These are phyloP conservation scores for Metschnikowia koreensis DNA, from an alignment of 805 yeast genomes.

Conservation along the genomic window DNA sequence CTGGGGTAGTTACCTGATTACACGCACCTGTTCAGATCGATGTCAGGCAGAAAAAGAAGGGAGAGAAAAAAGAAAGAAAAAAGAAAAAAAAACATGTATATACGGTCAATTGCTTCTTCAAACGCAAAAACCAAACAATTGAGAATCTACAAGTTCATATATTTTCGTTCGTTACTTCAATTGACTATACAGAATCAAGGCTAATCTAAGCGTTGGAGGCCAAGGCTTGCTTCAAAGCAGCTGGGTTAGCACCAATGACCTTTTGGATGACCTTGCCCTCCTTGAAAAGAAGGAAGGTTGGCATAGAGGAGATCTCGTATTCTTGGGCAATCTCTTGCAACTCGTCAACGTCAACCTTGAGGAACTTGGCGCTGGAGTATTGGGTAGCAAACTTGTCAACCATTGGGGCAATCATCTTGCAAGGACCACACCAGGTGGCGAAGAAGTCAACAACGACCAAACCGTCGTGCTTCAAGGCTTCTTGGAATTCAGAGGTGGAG, in stretches of 20 bases:
- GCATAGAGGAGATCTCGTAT: slow-evolving; percentile 56
- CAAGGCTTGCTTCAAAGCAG: slow-evolving; percentile 70
- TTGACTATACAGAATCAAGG: neutral
- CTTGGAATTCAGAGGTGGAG: slow-evolving; percentile 56
- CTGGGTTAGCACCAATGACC: slow-evolving; percentile 89
- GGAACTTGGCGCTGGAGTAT: slow-evolving; percentile 68
- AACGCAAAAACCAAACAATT: too few species aligned
- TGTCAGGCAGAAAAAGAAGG: too few species aligned
- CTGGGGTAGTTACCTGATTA: too few species aligned
- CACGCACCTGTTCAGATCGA: too few species aligned
- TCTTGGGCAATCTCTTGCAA: slow-evolving; percentile 72
- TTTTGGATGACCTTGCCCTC: slow-evolving; percentile 74
- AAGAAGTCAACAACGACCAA: slow-evolving; percentile 92
- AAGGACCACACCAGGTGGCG: slow-evolving; percentile 99
- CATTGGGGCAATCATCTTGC: slow-evolving; percentile 95
- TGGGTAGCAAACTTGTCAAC: slow-evolving; percentile 75
- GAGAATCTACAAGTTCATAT: neutral
- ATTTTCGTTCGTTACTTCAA: neutral
- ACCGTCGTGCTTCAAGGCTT: slow-evolving; percentile 59
- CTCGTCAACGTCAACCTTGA: slow-evolving; percentile 90
- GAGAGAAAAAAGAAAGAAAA: too few species aligned
- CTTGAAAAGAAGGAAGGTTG: slow-evolving; percentile 72
- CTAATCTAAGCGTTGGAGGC: slow-evolving; percentile 46
- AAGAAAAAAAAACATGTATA: too few species aligned
- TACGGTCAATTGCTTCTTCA: too few species aligned